Base-by-base conservation (phyloP, 2,329 filamentous ascomycete genomes). In the Colletotrichum musicola region DNA sequence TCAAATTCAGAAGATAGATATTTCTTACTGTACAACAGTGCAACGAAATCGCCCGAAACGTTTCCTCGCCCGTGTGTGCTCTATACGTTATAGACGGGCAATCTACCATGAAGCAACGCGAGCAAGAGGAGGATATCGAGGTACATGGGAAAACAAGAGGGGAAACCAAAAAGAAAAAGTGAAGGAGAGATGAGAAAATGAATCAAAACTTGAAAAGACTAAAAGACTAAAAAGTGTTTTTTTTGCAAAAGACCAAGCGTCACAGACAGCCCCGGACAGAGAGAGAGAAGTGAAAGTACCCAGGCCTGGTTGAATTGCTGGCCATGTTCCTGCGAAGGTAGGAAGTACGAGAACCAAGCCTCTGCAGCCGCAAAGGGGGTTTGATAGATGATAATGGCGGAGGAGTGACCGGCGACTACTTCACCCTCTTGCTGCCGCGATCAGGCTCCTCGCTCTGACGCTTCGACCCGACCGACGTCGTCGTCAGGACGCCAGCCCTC, bases 351-450 rank as follows among this genome's bases (percentile, higher is more conserved):
- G 40, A 14, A 42, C 40, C 13, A 42, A 35, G 10, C 30, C 1
- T 3, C 2, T 35, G 1, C 30, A 10, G 6, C 30, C 30, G 10
- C 30, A 10, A 35, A 35, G 7, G 0, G 30, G 30, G 7, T 10
- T 35, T 35, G 30, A 2, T 10, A 3, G 30, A 35, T 35, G 30
- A 46, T 18, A 16, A 46, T 46, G 6, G 16, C 42, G 42, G 42
- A 25, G 22, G 22, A 4, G 22, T 22, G 22, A 22, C 22, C 22
- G 22, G 4, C 22, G 22, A 35, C 6, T 69, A 81, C 69, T 75
- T 80, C 74, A 78, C 78, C 59, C 78, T 75, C 74, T 80, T 81
- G 6, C 73, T 73, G 13, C 72, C 73, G 13, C 77, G 72, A 14
- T 73, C 74, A n/a, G 69, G 63, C 1, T 64, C 71, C 20, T 78